phyloP scores from a whole-genome alignment of 2,329 filamentous ascomycete genomes.

The Ceratocystis smalleyi region DNA sequence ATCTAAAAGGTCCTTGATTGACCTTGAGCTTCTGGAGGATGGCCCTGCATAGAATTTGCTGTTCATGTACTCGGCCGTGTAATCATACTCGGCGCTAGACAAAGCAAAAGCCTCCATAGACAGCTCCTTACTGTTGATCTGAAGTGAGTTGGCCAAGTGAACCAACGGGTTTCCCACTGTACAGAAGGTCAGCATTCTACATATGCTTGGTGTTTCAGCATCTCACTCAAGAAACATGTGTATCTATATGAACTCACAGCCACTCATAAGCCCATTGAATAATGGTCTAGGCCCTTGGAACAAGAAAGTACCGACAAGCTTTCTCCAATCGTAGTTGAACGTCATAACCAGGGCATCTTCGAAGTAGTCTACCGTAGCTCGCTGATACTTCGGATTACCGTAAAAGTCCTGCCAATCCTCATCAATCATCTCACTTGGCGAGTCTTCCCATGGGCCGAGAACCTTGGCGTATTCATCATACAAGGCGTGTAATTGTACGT shows the following conservation, averaged over 20 bases:
- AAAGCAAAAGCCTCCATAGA: slow-evolving; percentile 77
- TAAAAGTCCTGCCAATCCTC: slow-evolving; percentile 79
- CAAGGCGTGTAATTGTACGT: slow-evolving; percentile 57
- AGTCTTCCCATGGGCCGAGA: slow-evolving; percentile 67
- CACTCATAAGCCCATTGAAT: slow-evolving; percentile 63
- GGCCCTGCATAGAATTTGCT: slow-evolving; percentile 54
- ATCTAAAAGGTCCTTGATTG: slow-evolving; percentile 55
- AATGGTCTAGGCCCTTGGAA: slow-evolving; percentile 60
- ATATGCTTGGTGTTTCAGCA: background rate
- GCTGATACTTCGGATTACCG: slow-evolving; percentile 65
- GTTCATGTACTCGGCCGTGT: slow-evolving; percentile 53
- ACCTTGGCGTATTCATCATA: slow-evolving; percentile 62
- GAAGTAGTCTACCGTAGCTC: slow-evolving; percentile 87
- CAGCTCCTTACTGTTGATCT: slow-evolving; percentile 69
- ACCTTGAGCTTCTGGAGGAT: slow-evolving; percentile 42
- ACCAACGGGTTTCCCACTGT: slow-evolving; percentile 82
- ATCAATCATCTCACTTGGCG: slow-evolving; percentile 66
- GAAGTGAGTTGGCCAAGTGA: slow-evolving; percentile 84
- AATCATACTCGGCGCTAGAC: slow-evolving; percentile 41
- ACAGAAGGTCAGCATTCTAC: slow-evolving; percentile 8
- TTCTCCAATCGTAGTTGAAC: slow-evolving; percentile 70
- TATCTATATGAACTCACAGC: slow-evolving; percentile 40
- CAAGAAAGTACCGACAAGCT: slow-evolving; percentile 59
- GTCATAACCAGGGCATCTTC: slow-evolving; percentile 69
- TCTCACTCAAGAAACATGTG: background rate